Base-by-base conservation (phyloP, 495 filamentous ascomycete genomes). In the Podospora bellae-mahoneyi region DNA sequence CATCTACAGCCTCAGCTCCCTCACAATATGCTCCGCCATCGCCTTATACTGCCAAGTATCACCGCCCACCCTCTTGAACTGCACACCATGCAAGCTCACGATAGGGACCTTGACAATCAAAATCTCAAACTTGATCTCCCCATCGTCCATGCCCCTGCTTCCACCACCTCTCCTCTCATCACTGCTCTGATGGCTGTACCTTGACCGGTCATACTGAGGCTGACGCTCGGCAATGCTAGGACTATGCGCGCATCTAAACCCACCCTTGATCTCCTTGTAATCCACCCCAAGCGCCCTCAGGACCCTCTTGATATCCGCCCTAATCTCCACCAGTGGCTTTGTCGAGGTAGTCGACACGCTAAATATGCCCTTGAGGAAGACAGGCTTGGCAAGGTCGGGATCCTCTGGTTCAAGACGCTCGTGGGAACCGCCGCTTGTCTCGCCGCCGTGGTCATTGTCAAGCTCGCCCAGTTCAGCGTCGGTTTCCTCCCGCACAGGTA, bases 31-130 rank as follows among this genome's bases (percentile, higher is more conserved):
- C 78, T 96, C 92, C 57, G 95, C 95, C 92, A 98, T 93, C 69
- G 92, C 91, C 81, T 97, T 96, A 76, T 97, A 99, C 79, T 97
- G 93, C 94, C 94, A 97, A 69, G 95, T 97, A 54, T 94, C 92
- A 5, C 95, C 96, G 32, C 92, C 88, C 59, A 98, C 89, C 78
- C 94, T 92, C 84, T 99, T 99, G 83, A 99, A 99, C 78, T 99
- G 95, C 62, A 99, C 92, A 56, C 95, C 95, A 73, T 98, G 94
- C 68, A 99, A 79, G 23, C 90, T 91, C 71, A 99, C 90, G 62
- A 99, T 80, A 28, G 95, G 95, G 39, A 99, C 92, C 82, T 99
- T 99, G 68, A 99, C 95, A 68, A 99, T 93, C 69, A 98, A 86
- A 64, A 99, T 97, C 75, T 99, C 95, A 73, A 99, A 99, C 67